phyloP scores from a whole-genome alignment of 345 rosid genomes.

The Dipteronia dyeriana region DNA sequence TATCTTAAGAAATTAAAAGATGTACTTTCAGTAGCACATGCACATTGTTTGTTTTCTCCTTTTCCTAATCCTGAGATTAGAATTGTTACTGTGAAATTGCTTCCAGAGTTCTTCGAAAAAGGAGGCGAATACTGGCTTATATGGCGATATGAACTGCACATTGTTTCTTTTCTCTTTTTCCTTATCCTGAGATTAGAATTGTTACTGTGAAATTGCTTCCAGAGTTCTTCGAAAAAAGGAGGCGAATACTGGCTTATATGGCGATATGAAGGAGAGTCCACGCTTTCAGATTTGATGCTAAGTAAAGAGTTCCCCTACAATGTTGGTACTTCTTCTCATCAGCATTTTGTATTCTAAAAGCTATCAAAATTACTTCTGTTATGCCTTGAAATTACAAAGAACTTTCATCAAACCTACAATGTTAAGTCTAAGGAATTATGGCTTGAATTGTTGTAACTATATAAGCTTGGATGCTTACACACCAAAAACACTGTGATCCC shows the following conservation, averaged over 20 bases:
- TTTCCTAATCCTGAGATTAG: constrained; percentile 16
- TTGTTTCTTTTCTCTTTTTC: not conserved
- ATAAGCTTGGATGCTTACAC: not conserved
- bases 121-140: constrained; percentile 86
- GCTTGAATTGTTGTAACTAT: not conserved
- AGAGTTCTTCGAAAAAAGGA: constrained; percentile 78
- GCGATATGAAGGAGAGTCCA: constrained; percentile 84
- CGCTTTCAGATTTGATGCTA: constrained; percentile 77
- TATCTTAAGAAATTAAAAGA: constrained; percentile 21
- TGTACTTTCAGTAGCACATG: not conserved
- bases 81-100: constrained; percentile 22
- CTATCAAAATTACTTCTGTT: not conserved
- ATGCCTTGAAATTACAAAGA: not conserved
- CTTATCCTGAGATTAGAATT: constrained; percentile 19
- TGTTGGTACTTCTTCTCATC: constrained; percentile 51
- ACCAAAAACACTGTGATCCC: not conserved
- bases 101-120: constrained; percentile 71
- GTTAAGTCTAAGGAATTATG: not conserved
- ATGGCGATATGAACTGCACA: constrained; percentile 84
- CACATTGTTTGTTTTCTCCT: not conserved
- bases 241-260: constrained; percentile 90
- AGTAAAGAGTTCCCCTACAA: constrained; percentile 93
- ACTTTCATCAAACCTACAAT: not conserved
- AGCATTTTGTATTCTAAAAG: constrained; percentile 4
- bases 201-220: constrained; percentile 28